Conservation (phyloP, 345 rosid genomes). For the Lagerstroemia speciosa region DNA sequence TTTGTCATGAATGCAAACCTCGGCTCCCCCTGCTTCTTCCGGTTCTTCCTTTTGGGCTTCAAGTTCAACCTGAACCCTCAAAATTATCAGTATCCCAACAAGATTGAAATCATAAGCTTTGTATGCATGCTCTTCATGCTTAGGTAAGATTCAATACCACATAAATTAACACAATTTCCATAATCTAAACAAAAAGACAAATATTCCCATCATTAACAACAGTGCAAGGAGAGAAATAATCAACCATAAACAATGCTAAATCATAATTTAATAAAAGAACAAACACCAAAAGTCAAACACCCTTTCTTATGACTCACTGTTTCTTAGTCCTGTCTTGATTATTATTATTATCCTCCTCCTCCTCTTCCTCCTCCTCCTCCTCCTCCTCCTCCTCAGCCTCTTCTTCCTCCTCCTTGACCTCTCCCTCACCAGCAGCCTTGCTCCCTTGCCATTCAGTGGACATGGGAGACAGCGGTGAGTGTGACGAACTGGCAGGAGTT, state of each 20-base stretch:
- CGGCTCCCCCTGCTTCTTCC: conserved; percentile 68
- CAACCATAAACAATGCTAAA: too few relatives aligned
- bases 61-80: conserved; percentile 42
- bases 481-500: conserved; percentile 81
- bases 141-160: background rate
- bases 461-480: conserved; percentile 63
- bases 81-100: background rate
- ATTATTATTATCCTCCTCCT: conserved; percentile 40
- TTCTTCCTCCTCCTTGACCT: conserved; percentile 4
- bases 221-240: too few relatives aligned
- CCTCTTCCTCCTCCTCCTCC: conserved; percentile 12
- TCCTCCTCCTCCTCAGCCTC: conserved; percentile 38
- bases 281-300: conserved; percentile 6
- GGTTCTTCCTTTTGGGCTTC: conserved; percentile 83
- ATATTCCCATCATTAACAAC: too few relatives aligned
- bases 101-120: background rate
- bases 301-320: conserved; percentile 40
- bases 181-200: too few relatives aligned
- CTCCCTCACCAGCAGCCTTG: conserved; percentile 21
- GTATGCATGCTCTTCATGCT: background rate
- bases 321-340: conserved; percentile 60
- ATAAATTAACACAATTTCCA: too few relatives aligned
- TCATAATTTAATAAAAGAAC: background rate
- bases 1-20: conserved; percentile 94
- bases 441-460: conserved; percentile 43